Evolutionary conservation across 2,329 filamentous ascomycete species (phyloP), one percentile per base, ranked within the genome.

Genomic region (Penicillium sp.): DNA sequence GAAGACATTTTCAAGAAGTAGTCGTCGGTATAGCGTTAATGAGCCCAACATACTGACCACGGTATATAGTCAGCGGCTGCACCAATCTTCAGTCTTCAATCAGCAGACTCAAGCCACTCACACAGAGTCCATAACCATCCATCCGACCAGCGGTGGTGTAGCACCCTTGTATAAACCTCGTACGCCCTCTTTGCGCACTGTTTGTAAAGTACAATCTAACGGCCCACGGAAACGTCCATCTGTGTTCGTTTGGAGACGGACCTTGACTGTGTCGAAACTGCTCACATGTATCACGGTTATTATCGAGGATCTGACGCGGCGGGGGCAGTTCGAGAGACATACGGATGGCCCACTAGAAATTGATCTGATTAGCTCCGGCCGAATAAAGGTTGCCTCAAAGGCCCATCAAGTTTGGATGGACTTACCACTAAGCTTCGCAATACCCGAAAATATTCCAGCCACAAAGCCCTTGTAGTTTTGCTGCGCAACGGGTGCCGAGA

Each of bases 61-160:
- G 15, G 15, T 1, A 13, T 32, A n/a, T 44, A 20, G 40, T 29
- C 40, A 42, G 40, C n/a, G 40, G 13, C 39, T 10, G 39, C 20
- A 15, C 9, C 12, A 28, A 9, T n/a, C 5, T 25, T n/a, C n/a
- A 15, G 27, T 41, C 3, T 8, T 25, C 4, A 18, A 18, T 41
- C 38, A 13, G 4, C 37, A 4, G 4, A n/a, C 3, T 7, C 3
- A 37, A 18, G 25, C 28, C 23, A 56, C 72, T 57, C 69, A 80
- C 75, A 86, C 69, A 47, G 80, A 83, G 75, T 98, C 93, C 92
- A 97, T 97, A 65, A 95, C 89, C 87, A 97, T 95, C 93, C 93
- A 97, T 61, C 93, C 93, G 44, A 96, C 83, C 42, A 97, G 77
- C 45, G 93, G 93, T 48, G 92, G 92, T 25, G 88, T 89, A 9